Base-by-base conservation (phyloP, 108 stramenopile genomes). In the Skeletonema costatum region DNA sequence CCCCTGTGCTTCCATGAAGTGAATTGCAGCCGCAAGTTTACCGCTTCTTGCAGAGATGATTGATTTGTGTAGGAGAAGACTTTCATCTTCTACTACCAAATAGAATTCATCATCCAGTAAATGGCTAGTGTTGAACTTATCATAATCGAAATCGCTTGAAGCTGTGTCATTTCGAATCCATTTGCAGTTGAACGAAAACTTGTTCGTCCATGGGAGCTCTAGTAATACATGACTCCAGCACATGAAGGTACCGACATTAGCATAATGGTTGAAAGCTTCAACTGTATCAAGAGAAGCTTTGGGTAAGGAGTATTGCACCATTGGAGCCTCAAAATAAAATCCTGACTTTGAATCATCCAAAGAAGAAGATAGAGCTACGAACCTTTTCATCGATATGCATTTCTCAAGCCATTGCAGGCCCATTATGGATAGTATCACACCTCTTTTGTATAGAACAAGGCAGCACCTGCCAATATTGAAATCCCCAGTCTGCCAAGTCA, bases 21-120 rank as follows among this genome's bases (percentile, higher is more conserved):
- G 86, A 29, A 92, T 79, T 5, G 89, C 89, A 5, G 93, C 92
- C 36, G 85, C 90, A 50, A 94, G 83, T 61, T 94, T 94, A 3
- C 50, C 87, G 68, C 91, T 87, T 80, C 86, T 87, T 9, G 66
- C 51, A 0, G 85, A 87, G 6, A 92, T 66, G 50, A 91, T 82
- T 7, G 80, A 77, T 42, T 66, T 77, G 66, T 92, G 87, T 0
- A 84, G 87, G 12, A 64, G 62, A 59, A 94, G 85, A 33, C 60
- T 66, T 32, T 80, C 56, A 58, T 80, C 74, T 68, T 87, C 89
- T 17, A 65, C 80, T 2, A 85, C 50, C 33, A 85, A 51, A 68
- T 82, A 74, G 41, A 81, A 74, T 32, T 85, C 78, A 39, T 76
- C 83, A 14, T 74, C 69, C 25, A 32, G 17, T 17, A 83, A 58